phyloP scores from a whole-genome alignment of 768 basidiomycete species.

The Flagelloscypha sp. region DNA sequence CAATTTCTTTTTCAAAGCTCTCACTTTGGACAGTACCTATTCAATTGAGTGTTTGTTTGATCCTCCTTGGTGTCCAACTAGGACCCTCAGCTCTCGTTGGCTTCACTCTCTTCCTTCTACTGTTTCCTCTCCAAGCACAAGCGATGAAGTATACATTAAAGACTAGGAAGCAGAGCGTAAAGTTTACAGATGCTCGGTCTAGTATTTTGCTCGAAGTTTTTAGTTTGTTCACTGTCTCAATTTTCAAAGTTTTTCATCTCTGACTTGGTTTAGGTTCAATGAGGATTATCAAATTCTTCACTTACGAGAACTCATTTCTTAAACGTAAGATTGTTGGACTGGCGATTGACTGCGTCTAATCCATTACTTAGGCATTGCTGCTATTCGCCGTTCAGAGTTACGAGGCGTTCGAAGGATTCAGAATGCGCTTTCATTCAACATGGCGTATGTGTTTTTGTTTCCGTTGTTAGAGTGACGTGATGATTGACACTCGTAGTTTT shows the following conservation, averaged over 20 bases:
- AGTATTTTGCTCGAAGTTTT: conserved; percentile 60
- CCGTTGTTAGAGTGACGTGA: conserved; percentile 8
- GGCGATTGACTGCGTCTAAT: neutral
- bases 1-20: neutral
- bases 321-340: conserved; percentile 33
- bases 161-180: conserved; percentile 46
- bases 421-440: conserved; percentile 55
- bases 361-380: conserved; percentile 38
- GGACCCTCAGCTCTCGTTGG: conserved; percentile 66
- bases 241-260: neutral
- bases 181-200: conserved; percentile 55
- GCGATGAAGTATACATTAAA: conserved; percentile 53
- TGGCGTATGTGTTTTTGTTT: conserved; percentile 19
- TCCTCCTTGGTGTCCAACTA: conserved; percentile 54
- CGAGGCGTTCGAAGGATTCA: conserved; percentile 48
- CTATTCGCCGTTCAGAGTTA: conserved; percentile 47
- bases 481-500: conserved; percentile 33
- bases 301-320: conserved; percentile 62
- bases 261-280: conserved; percentile 38
- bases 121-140: conserved; percentile 55
- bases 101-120: conserved; percentile 54
- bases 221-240: conserved; percentile 22
- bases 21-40: conserved; percentile 63
- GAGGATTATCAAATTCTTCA: conserved; percentile 73
- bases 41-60: conserved; percentile 50